Conservation (phyloP, 345 rosid species). For the Arabis alpina region DNA sequence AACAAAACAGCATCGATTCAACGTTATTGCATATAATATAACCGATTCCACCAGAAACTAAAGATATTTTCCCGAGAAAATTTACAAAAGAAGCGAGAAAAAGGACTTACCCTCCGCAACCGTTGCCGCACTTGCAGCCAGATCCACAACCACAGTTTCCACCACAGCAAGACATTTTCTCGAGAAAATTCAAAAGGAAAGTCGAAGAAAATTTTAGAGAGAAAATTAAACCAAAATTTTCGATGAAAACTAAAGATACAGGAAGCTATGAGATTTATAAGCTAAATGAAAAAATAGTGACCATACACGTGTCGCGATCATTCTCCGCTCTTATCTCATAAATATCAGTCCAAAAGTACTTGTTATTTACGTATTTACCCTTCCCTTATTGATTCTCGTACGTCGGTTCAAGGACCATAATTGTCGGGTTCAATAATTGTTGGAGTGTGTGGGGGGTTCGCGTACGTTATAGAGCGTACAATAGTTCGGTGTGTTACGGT, state of each 20-base stretch:
- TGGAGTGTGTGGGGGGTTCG: slow-evolving; percentile 11
- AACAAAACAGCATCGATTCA: not conserved
- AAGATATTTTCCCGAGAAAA: not conserved
- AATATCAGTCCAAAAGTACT: slow-evolving; percentile 14
- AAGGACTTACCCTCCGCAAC: slow-evolving; percentile 59
- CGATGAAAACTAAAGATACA: not conserved
- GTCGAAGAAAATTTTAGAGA: not conserved
- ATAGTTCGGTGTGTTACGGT: slow-evolving; percentile 22
- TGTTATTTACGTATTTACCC: slow-evolving; percentile 27
- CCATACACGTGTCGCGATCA: slow-evolving; percentile 64
- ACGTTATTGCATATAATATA: slow-evolving; percentile 11
- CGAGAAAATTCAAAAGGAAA: not conserved
- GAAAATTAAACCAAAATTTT: not conserved
- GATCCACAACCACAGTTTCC: slow-evolving; percentile 71
- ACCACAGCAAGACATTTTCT: slow-evolving; percentile 73
- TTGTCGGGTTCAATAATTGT: not conserved
- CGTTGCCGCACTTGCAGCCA: slow-evolving; percentile 67
- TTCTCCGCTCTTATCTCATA: slow-evolving; percentile 39
- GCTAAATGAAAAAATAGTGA: slow-evolving; percentile 7
- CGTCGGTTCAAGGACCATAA: slow-evolving; percentile 24
- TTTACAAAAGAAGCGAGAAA: not conserved
- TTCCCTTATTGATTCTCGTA: slow-evolving; percentile 29
- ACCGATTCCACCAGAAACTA: not conserved
- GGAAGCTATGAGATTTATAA: slow-evolving; percentile 45
- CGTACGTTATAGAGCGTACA: slow-evolving; percentile 26